Conservation (phyloP, 208 protist genomes). For the Trypanosoma caninum region DNA sequence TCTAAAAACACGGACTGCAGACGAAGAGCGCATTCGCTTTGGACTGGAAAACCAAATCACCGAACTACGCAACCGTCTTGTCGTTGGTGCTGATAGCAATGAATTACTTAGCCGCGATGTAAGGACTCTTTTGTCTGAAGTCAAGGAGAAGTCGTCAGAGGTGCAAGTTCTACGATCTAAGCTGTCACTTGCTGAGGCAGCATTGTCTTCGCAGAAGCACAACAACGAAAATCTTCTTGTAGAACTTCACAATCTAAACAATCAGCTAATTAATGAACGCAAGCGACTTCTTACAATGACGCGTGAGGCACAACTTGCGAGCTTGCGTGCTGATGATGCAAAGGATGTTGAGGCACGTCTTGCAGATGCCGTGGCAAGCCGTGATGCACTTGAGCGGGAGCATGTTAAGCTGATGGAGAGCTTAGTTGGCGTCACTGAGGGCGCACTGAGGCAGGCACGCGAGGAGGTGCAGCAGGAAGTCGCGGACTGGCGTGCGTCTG, state of each 20-base stretch:
- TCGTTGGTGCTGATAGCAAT: conserved; percentile 79
- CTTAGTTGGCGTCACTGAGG: conserved; percentile 68
- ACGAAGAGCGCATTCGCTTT: conserved; percentile 70
- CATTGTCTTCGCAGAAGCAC: conserved; percentile 72
- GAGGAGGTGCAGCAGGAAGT: conserved; percentile 68
- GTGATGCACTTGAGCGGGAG: conserved; percentile 54
- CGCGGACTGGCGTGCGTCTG: conserved; percentile 51
- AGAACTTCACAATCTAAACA: conserved; percentile 71
- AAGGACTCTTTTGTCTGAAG: conserved; percentile 50
- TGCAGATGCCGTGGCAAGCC: conserved; percentile 33
- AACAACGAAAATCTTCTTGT: conserved; percentile 85
- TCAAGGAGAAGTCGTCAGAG: conserved; percentile 56
- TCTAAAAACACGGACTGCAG: conserved; percentile 43
- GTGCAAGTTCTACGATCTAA: conserved; percentile 66
- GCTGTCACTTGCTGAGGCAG: conserved; percentile 66
- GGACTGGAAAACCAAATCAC: conserved; percentile 68
- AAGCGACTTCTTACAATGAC: conserved; percentile 64
- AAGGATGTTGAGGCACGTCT: conserved; percentile 55
- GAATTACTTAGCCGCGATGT: conserved; percentile 77
- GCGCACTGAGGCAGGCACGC: conserved; percentile 54
- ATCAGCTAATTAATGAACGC: conserved; percentile 73
- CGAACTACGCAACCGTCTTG: conserved; percentile 74
- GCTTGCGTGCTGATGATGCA: conserved; percentile 28
- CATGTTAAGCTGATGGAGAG: conserved; percentile 75
- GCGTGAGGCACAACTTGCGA: conserved; percentile 52